Conservation (phyloP, 495 filamentous ascomycete species). For the Penicillium psychrofluorescens region DNA sequence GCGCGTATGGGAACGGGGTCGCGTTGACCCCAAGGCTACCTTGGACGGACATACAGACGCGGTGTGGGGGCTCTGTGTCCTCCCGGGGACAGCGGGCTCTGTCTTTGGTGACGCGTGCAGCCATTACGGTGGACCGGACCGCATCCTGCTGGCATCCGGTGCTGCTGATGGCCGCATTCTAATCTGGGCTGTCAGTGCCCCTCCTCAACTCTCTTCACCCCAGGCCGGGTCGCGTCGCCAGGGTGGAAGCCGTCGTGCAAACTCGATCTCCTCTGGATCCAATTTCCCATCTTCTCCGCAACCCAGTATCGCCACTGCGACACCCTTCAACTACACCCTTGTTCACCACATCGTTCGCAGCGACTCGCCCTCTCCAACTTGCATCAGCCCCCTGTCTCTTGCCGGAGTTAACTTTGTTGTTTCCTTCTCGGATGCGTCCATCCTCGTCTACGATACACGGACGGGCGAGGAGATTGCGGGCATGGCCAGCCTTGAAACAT, state of each 20-base stretch:
- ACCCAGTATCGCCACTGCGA: slow-evolving; percentile 67
- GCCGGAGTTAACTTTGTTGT: slow-evolving; percentile 92
- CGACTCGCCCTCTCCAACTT: slow-evolving; percentile 75
- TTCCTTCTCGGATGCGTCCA: slow-evolving; percentile 80
- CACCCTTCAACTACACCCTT: slow-evolving; percentile 60
- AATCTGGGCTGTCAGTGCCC: slow-evolving; percentile 91
- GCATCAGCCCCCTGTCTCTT: slow-evolving; percentile 77
- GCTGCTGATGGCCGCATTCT: slow-evolving; percentile 87
- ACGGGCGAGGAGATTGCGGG: slow-evolving; percentile 84
- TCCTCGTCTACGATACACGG: slow-evolving; percentile 85
- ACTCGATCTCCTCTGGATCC: slow-evolving; percentile 85
- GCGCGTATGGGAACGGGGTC: slow-evolving; percentile 86
- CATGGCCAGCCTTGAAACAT: slow-evolving; percentile 91
- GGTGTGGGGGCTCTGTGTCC: slow-evolving; percentile 90
- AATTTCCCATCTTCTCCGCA: slow-evolving; percentile 88
- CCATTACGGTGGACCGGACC: slow-evolving; percentile 68
- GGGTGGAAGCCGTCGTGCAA: slow-evolving; percentile 72
- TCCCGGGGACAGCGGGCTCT: slow-evolving; percentile 73
- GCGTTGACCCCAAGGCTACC: slow-evolving; percentile 92
- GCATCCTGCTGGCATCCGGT: slow-evolving; percentile 84
- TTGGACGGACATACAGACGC: slow-evolving; percentile 91
- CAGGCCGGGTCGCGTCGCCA: slow-evolving; percentile 61
- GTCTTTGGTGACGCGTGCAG: slow-evolving; percentile 66
- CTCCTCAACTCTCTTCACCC: slow-evolving; percentile 75
- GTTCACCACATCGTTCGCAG: slow-evolving; percentile 74